Conservation (phyloP, 176 grass and related monocot species). For the Triticum turgidum region DNA sequence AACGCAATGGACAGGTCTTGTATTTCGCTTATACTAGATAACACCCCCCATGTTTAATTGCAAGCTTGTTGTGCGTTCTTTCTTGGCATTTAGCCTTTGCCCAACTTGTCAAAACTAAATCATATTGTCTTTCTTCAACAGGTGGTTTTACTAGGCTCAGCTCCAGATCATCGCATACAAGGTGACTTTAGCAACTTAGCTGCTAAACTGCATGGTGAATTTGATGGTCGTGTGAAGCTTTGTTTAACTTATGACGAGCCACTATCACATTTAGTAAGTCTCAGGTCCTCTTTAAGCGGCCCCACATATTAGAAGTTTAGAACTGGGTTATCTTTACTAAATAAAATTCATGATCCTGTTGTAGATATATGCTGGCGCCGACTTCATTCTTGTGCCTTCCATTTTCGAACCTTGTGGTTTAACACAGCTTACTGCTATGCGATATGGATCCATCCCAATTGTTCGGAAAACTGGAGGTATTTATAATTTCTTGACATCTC, state of each 20-base stretch:
- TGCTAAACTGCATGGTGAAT: slow-evolving; percentile 67
- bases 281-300: neutral
- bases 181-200: slow-evolving; percentile 72
- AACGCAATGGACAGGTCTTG: slow-evolving; percentile 76
- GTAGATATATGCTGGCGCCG: slow-evolving; percentile 96
- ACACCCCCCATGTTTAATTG: neutral
- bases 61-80: neutral
- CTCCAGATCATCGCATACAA: slow-evolving; percentile 91
- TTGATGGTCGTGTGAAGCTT: slow-evolving; percentile 64
- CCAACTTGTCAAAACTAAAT: slow-evolving; percentile 7
- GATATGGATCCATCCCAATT: slow-evolving; percentile 93
- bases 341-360: slow-evolving; percentile 14
- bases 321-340: slow-evolving; percentile 3
- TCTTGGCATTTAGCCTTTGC: slow-evolving; percentile 6
- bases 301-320: slow-evolving; percentile 9
- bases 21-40: neutral
- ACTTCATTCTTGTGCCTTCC: slow-evolving; percentile 97
- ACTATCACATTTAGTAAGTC: slow-evolving; percentile 83
- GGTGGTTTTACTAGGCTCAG: slow-evolving; percentile 93
- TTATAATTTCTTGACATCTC: slow-evolving; percentile 1
- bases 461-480: slow-evolving; percentile 94
- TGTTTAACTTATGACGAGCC: slow-evolving; percentile 91
- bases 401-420: slow-evolving; percentile 93
- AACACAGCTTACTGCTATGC: slow-evolving; percentile 94
- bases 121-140: slow-evolving; percentile 20